Evolutionary conservation across 2,329 filamentous ascomycete species (phyloP).

Genomic region (Magnaporthiopsis rhizophila): DNA sequence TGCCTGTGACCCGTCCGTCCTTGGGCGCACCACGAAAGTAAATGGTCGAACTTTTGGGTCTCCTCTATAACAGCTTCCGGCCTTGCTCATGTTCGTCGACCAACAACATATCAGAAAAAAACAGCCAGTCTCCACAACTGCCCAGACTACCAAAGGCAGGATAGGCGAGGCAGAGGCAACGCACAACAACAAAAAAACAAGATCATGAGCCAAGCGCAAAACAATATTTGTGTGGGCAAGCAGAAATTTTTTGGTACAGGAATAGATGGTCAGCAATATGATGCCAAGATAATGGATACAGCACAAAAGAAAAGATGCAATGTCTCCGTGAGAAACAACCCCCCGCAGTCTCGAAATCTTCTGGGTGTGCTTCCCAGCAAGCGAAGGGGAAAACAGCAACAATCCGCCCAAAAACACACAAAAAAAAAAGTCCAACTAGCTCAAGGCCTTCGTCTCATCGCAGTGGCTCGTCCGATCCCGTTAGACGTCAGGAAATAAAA

Average conservation of each 20-base stretch:
- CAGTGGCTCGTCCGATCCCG: background rate
- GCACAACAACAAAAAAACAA: background rate
- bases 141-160: too few species aligned
- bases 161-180: background rate
- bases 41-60: too few species aligned
- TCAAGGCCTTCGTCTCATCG: background rate
- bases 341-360: too few species aligned
- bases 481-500: background rate
- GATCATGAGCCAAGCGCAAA: background rate
- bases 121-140: background rate
- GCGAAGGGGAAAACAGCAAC: background rate
- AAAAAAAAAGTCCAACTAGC: background rate
- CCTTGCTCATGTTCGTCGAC: background rate
- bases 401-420: background rate
- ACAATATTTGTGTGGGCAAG: background rate
- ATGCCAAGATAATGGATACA: background rate
- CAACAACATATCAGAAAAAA: background rate
- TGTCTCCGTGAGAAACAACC: background rate
- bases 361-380: background rate
- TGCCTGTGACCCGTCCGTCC: too few species aligned
- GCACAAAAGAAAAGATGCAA: background rate
- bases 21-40: too few species aligned
- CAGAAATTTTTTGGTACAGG: background rate
- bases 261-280: background rate
- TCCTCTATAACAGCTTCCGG: background rate